Percentiles rank a stretch among this genome's conserved stretches.
Evolutionary conservation across 2,329 filamentous ascomycete species (phyloP).

Genomic region (Fusarium xylarioides): DNA sequence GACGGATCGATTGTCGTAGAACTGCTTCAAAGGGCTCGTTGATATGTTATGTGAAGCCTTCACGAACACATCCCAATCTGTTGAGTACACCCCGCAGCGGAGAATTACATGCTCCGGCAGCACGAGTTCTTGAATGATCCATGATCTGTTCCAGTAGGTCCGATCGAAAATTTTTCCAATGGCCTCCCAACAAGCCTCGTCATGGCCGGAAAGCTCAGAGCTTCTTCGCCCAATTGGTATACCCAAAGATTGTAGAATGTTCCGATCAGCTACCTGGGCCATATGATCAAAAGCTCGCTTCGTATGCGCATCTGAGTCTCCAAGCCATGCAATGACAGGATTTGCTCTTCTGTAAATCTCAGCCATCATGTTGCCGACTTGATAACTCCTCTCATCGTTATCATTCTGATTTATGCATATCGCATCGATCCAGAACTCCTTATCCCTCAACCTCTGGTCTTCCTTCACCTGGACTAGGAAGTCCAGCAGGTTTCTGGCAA

Average conservation of each 20-base stretch:
- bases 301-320: not conserved
- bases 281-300: not conserved
- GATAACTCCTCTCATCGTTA: not conserved
- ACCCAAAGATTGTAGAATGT: not conserved
- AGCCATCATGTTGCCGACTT: not conserved
- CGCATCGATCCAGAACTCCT: not conserved
- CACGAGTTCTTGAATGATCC: not conserved
- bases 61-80: not conserved
- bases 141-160: not conserved
- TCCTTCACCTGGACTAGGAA: not conserved
- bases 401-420: not conserved
- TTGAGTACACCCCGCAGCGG: not conserved
- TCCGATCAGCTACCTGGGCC: not conserved
- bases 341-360: not conserved
- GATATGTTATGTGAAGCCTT: not conserved
- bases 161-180: not conserved
- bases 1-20: not conserved
- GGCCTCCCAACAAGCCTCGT: not conserved
- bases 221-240: not conserved
- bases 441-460: not conserved
- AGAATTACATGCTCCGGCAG: not conserved
- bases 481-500: not conserved
- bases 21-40: not conserved
- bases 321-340: not conserved
- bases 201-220: not conserved